Evolutionary conservation across 1,284 basidiomycete genomes (phyloP).

Genomic region (Hymenochaete sp.): DNA sequence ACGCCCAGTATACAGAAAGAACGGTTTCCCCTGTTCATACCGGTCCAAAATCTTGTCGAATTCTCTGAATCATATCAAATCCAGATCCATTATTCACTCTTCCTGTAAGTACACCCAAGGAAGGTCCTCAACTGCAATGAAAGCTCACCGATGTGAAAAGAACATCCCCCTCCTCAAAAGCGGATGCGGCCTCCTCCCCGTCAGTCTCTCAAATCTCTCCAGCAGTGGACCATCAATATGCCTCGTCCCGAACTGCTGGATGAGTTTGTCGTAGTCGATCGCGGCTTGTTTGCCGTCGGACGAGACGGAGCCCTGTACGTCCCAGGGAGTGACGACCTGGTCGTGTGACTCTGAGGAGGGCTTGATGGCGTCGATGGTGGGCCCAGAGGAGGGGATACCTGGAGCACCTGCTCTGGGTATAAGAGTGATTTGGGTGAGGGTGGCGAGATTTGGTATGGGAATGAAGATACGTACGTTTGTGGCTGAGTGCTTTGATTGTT

Average conservation of each 20-base stretch:
- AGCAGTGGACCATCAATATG: constrained; percentile 72
- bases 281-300: constrained; percentile 83
- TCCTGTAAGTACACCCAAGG: not conserved
- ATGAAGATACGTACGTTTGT: too few species aligned
- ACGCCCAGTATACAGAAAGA: constrained; percentile 96
- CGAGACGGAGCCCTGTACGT: constrained; percentile 89
- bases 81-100: constrained; percentile 9
- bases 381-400: constrained; percentile 8
- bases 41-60: constrained; percentile 91
- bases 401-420: not conserved
- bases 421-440: not conserved
- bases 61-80: constrained; percentile 47
- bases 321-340: constrained; percentile 96
- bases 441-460: too few species aligned
- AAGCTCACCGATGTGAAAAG: constrained; percentile 87
- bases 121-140: not conserved
- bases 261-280: constrained; percentile 95
- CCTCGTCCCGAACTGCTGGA: constrained; percentile 90
- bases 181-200: constrained; percentile 86
- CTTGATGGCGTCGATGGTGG: constrained; percentile 24
- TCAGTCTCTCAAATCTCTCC: constrained; percentile 85
- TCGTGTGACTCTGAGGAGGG: constrained; percentile 32
- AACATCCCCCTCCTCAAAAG: constrained; percentile 90
- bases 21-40: constrained; percentile 95
- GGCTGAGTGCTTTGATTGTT: too few species aligned